Evolutionary conservation across 164 flowering plant genomes (phyloP).

Genomic region (Sextonia rubra): DNA sequence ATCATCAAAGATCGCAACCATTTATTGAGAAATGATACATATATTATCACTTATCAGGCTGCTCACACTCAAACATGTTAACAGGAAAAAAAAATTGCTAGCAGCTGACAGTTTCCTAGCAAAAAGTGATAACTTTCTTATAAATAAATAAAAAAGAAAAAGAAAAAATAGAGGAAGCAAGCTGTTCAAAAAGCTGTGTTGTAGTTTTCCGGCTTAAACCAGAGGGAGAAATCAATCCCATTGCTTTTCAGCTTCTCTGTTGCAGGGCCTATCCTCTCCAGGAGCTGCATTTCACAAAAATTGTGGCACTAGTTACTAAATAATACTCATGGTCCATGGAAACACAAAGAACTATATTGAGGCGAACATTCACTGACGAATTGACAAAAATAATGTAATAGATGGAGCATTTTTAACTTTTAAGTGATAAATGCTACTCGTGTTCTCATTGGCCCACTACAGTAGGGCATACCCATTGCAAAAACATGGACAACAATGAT

Average conservation of each 20-base stretch:
- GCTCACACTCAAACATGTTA: neutral
- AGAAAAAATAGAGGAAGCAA: neutral
- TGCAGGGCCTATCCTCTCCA: slow-evolving; percentile 77
- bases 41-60: neutral
- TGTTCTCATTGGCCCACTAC: neutral
- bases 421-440: neutral
- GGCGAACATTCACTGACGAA: neutral
- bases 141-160: neutral
- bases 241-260: slow-evolving; percentile 73
- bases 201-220: slow-evolving; percentile 91
- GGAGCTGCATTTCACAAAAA: slow-evolving; percentile 48
- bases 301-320: neutral
- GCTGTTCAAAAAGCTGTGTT: slow-evolving; percentile 48
- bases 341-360: neutral
- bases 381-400: neutral
- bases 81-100: neutral
- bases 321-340: neutral
- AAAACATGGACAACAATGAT: neutral
- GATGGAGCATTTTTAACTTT: too few relatives aligned
- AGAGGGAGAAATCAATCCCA: slow-evolving; percentile 72
- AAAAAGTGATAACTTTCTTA: neutral
- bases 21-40: slow-evolving; percentile 2
- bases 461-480: too few relatives aligned
- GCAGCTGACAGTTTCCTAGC: neutral
- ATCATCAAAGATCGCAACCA: neutral